These are phyloP conservation scores for Penicillium salamii DNA, from an alignment of 495 filamentous ascomycete genomes.

Conservation along the genomic window DNA sequence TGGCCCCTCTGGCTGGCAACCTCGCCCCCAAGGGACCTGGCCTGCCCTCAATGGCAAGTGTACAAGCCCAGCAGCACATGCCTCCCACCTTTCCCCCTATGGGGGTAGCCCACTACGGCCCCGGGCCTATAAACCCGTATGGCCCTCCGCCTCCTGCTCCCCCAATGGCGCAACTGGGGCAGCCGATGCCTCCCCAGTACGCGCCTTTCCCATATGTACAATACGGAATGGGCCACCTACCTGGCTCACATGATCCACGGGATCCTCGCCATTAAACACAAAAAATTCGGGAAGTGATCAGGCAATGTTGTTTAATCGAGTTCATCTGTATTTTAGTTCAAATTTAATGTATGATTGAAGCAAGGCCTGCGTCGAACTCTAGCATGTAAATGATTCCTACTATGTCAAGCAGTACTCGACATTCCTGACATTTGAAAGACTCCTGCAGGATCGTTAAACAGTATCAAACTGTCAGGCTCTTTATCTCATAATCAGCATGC, in stretches of 20 bases:
- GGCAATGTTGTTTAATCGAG: too few species aligned
- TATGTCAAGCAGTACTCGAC: too few species aligned
- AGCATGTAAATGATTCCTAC: too few species aligned
- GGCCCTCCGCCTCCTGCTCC: conserved; percentile 15
- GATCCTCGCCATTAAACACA: conserved; percentile 5
- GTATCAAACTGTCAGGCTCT: too few species aligned
- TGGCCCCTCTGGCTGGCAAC: conserved; percentile 22
- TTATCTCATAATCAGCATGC: too few species aligned
- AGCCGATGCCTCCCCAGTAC: conserved; percentile 24
- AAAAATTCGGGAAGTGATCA: too few species aligned
- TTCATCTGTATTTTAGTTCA: conserved; percentile 4
- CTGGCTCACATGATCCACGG: conserved; percentile 9
- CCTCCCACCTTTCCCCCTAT: conserved; percentile 20
- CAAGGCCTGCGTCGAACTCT: too few species aligned
- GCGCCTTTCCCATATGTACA: conserved; percentile 25
- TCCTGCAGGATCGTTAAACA: too few species aligned
- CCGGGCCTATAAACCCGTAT: conserved; percentile 14
- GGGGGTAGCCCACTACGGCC: conserved; percentile 15
- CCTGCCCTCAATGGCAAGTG: conserved; percentile 18
- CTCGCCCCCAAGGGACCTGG: conserved; percentile 24
- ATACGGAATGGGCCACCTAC: conserved; percentile 15
- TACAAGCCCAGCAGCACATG: conserved; percentile 11
- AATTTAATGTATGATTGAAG: conserved; percentile 1
- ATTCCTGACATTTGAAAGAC: too few species aligned
- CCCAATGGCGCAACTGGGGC: conserved; percentile 14